Evolutionary conservation across 441 rosid species (phyloP).

Genomic region (Geranium incanum): DNA sequence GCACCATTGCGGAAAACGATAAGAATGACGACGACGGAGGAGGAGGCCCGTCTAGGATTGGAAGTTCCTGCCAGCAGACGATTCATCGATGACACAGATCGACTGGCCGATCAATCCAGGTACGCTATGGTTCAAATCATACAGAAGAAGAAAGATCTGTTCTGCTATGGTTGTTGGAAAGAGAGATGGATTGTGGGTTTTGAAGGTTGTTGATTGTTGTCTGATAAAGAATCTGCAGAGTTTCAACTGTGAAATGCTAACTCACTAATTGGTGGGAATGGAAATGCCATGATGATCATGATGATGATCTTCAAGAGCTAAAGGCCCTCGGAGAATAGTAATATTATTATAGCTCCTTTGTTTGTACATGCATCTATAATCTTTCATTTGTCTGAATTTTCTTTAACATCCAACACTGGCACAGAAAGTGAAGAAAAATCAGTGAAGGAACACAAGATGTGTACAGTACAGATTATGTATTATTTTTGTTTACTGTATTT

Average conservation of each 20-base stretch:
- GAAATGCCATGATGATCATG: not conserved
- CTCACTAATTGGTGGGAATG: not conserved
- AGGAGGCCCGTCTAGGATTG: not conserved
- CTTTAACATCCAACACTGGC: not conserved
- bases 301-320: not conserved
- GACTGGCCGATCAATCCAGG: not conserved
- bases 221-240: not conserved
- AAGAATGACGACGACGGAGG: slow-evolving; percentile 25
- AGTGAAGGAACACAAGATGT: not conserved
- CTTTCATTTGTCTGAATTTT: not conserved
- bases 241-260: not conserved
- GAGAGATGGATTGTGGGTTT: too few species aligned
- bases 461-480: not conserved
- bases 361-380: not conserved
- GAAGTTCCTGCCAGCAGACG: not conserved
- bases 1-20: slow-evolving; percentile 59
- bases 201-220: not conserved
- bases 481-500: not conserved
- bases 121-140: not conserved
- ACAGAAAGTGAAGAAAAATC: not conserved
- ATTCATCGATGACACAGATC: not conserved
- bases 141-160: not conserved
- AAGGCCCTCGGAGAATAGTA: not conserved
- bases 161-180: not conserved
- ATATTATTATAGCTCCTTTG: not conserved